Percentiles rank a stretch among this genome's conserved stretches.
These are phyloP conservation scores for Yamadazyma scolyti DNA, from an alignment of 805 yeast genomes.

Conservation along the genomic window DNA sequence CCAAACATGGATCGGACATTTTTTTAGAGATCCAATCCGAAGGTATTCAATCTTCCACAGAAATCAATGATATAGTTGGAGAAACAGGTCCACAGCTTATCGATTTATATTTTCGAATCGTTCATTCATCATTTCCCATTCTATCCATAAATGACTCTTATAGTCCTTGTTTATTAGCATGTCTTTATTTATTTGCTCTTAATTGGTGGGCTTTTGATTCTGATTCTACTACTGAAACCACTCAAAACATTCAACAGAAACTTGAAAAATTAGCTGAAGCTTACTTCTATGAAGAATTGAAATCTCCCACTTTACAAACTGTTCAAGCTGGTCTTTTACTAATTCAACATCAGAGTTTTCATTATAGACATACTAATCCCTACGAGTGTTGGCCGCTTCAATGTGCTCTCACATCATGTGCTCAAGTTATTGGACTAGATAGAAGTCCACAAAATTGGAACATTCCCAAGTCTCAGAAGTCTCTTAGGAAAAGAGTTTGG, in stretches of 20 bases:
- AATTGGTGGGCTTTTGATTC: constrained; percentile 95
- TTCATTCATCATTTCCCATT: constrained; percentile 90
- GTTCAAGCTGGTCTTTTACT: constrained; percentile 84
- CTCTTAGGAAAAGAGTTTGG: constrained; percentile 78
- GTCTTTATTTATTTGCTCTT: constrained; percentile 81
- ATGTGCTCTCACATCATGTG: constrained; percentile 78
- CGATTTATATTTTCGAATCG: constrained; percentile 74
- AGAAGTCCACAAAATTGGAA: constrained; percentile 86
- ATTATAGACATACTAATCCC: constrained; percentile 14
- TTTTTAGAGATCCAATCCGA: constrained; percentile 7
- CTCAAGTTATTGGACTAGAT: constrained; percentile 88
- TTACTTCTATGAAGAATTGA: constrained; percentile 68
- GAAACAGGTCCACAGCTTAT: constrained; percentile 83
- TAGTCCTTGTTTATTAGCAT: constrained; percentile 84
- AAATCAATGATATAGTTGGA: constrained; percentile 75
- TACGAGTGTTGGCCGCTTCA: constrained; percentile 60
- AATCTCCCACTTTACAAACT: constrained; percentile 83
- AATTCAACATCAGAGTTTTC: constrained; percentile 55
- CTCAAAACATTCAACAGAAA: constrained; percentile 65
- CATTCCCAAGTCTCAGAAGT: constrained; percentile 90
- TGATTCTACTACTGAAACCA: constrained; percentile 63
- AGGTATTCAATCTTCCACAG: no score
- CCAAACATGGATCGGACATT: constrained; percentile 2
- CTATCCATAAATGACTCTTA: constrained; percentile 87
- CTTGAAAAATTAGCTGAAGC: constrained; percentile 48